Evolutionary conservation across 1,139 yeast genomes (phyloP).

Genomic region (Magnusiomyces suaveolens): DNA sequence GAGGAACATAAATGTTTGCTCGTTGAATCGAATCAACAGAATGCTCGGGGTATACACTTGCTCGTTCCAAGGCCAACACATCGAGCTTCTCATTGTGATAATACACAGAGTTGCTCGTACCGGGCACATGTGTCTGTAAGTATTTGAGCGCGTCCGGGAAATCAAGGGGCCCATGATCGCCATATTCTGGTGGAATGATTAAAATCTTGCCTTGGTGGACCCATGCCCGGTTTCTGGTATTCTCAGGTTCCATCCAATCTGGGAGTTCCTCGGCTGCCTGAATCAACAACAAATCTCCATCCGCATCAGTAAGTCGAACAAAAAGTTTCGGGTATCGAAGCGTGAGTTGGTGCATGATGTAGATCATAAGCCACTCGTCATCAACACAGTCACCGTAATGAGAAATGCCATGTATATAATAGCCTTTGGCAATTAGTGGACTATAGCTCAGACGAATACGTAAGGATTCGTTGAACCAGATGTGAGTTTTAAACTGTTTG

Average conservation of each 20-base stretch:
- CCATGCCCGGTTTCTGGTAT: constrained; percentile 10
- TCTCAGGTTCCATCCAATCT: constrained; percentile 7
- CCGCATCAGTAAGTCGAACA: constrained; percentile 6
- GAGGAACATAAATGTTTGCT: constrained; percentile 9
- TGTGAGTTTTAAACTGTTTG: constrained; percentile 1
- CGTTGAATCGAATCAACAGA: constrained; percentile 3
- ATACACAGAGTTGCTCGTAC: background rate
- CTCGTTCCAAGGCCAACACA: constrained; percentile 1
- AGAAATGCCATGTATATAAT: constrained; percentile 12
- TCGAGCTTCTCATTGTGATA: background rate
- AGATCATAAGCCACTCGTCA: constrained; percentile 7
- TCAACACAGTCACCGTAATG: constrained; percentile 5
- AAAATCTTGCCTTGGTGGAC: constrained; percentile 6
- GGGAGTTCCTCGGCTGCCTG: constrained; percentile 4
- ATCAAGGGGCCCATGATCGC: background rate
- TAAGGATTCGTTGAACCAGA: constrained; percentile 8
- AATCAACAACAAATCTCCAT: constrained; percentile 12
- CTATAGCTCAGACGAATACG: constrained; percentile 5
- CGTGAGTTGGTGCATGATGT: constrained; percentile 1
- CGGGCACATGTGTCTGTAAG: background rate
- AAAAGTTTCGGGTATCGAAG: constrained; percentile 3
- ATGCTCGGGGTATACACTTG: background rate
- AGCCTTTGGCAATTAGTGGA: background rate
- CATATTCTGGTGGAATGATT: constrained; percentile 4
- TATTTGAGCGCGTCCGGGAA: constrained; percentile 7